Conservation (phyloP, 306 rosid genomes). For the Castanea crenata region DNA sequence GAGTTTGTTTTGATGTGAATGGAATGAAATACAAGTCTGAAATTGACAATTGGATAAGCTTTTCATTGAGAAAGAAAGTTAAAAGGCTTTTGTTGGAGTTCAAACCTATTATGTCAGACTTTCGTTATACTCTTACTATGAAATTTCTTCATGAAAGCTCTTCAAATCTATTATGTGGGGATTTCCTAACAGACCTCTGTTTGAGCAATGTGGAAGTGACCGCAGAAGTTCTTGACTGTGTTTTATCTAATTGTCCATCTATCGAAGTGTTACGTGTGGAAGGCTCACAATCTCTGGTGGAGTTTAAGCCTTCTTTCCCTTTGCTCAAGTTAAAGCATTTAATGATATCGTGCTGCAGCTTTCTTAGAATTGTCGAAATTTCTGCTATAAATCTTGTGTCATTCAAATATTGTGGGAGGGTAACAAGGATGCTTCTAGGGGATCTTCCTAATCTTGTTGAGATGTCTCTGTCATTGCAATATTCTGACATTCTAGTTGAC, state of each 20-base stretch:
- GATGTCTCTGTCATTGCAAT: no score
- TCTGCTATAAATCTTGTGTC: background rate
- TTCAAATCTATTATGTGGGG: background rate
- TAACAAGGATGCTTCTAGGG: no score
- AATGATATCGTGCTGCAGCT: background rate
- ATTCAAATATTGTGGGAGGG: background rate
- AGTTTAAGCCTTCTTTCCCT: background rate
- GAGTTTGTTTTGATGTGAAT: background rate
- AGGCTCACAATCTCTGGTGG: background rate
- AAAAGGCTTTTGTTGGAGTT: background rate
- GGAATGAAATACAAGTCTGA: background rate
- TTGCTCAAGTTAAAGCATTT: background rate
- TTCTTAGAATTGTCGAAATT: background rate
- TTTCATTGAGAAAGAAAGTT: background rate
- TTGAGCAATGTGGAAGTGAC: background rate
- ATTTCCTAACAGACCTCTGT: background rate
- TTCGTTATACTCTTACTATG: background rate
- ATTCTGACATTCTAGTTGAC: no score
- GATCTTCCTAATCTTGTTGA: no score
- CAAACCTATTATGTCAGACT: background rate
- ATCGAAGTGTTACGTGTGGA: background rate
- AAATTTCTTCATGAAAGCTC: background rate
- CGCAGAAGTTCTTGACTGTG: background rate
- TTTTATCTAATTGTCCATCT: background rate
- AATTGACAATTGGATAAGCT: background rate